Conservation (phyloP, 164 flowering plant species). For the Euptelea pleiosperma region DNA sequence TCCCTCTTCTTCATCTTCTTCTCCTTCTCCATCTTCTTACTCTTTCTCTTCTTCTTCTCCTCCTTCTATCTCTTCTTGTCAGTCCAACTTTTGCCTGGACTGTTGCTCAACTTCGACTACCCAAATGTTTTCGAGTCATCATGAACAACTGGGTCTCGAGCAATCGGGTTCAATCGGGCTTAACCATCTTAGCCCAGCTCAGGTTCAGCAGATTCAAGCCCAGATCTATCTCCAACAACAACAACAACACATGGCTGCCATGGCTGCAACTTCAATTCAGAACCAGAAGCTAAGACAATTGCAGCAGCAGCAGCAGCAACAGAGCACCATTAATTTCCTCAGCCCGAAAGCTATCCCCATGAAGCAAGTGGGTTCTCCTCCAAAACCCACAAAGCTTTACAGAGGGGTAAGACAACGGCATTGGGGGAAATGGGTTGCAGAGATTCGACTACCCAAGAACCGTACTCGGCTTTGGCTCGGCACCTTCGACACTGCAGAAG, state of each 20-base stretch:
- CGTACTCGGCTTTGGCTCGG: slow-evolving; percentile 90
- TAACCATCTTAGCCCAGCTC: slow-evolving; percentile 44
- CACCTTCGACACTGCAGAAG: slow-evolving; percentile 89
- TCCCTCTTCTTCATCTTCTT: slow-evolving; percentile 13
- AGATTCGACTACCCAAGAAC: slow-evolving; percentile 84
- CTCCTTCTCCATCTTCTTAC: slow-evolving; percentile 20
- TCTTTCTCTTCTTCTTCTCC: slow-evolving; percentile 12
- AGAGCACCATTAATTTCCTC: slow-evolving; percentile 27
- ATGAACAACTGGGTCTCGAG: slow-evolving; percentile 24
- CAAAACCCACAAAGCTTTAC: slow-evolving; percentile 80
- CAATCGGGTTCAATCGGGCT: slow-evolving; percentile 41
- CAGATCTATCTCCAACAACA: slow-evolving; percentile 41
- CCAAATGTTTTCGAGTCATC: slow-evolving; percentile 23
- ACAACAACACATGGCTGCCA: slow-evolving; percentile 18
- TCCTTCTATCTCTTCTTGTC: slow-evolving; percentile 17
- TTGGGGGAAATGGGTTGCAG: slow-evolving; percentile 98
- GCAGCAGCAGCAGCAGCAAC: slow-evolving; percentile 13
- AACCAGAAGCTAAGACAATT: background rate
- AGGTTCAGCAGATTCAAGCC: slow-evolving; percentile 59
- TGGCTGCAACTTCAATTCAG: slow-evolving; percentile 2
- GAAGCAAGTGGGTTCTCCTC: slow-evolving; percentile 53
- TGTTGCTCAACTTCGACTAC: slow-evolving; percentile 28
- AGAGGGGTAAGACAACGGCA: slow-evolving; percentile 90
- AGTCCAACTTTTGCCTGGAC: slow-evolving; percentile 22
- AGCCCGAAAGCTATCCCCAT: slow-evolving; percentile 53